A percentile compares a stretch with the other conserved stretches of the same genome.
These are phyloP conservation scores for Setomelanomma holmii DNA, from an alignment of 2,329 filamentous ascomycete genomes.

Conservation along the genomic window DNA sequence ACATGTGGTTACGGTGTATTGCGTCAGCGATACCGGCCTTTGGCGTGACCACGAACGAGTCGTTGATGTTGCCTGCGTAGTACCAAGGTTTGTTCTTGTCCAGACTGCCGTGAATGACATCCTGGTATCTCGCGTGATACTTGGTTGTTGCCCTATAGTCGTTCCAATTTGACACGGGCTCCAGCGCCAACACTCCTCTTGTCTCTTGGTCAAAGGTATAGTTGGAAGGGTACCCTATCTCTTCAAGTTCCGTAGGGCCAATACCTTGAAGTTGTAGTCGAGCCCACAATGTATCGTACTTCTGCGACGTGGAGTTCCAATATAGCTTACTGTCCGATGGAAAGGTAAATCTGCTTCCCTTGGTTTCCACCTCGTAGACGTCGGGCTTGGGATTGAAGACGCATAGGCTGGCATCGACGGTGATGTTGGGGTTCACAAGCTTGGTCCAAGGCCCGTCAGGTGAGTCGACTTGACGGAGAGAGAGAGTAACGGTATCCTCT, in stretches of 20 bases:
- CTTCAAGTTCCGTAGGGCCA: neutral
- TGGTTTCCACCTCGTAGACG: neutral
- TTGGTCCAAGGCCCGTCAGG: constrained; percentile 1
- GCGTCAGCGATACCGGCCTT: neutral
- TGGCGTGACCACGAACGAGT: neutral
- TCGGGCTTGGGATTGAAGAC: neutral
- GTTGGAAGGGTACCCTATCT: too few relatives aligned
- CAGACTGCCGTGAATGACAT: neutral
- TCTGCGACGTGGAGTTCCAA: neutral
- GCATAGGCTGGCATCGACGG: constrained; percentile 1
- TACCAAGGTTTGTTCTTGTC: neutral
- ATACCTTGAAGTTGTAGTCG: neutral
- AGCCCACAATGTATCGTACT: neutral
- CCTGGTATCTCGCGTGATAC: neutral
- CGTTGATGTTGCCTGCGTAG: neutral
- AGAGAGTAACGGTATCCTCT: neutral
- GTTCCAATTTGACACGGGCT: neutral
- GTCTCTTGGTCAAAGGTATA: too few relatives aligned
- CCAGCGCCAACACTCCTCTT: neutral
- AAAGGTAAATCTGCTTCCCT: neutral
- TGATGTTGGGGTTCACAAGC: neutral
- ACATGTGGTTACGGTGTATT: constrained; percentile 5
- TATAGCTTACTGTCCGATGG: neutral
- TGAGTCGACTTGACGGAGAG: neutral
- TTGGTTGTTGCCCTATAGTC: neutral